Evolutionary conservation across 2,329 filamentous ascomycete genomes (phyloP).

Genomic region (Fusarium brachygibbosum): DNA sequence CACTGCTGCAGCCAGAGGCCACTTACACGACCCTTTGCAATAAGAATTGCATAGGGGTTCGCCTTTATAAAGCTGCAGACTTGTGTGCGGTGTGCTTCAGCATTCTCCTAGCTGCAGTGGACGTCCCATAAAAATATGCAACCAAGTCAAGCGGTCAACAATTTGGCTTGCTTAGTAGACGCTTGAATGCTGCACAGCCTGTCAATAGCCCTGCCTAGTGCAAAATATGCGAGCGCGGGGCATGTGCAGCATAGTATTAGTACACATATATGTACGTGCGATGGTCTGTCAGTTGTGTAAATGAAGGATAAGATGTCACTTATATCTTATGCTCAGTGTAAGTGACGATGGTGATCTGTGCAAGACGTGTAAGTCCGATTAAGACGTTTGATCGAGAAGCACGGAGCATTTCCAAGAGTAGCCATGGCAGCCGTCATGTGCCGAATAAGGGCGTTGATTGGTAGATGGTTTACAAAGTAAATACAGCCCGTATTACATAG

Average conservation of each 20-base stretch:
- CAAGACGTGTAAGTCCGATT: constrained; percentile 36
- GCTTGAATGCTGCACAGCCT: constrained; percentile 42
- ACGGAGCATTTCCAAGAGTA: constrained; percentile 43
- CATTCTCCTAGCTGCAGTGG: constrained; percentile 47
- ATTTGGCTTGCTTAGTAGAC: constrained; percentile 24
- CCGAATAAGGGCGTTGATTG: constrained; percentile 42
- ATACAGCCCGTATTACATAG: background rate
- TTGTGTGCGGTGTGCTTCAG: constrained; percentile 52
- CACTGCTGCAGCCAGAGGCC: constrained; percentile 32
- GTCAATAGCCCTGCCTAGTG: constrained; percentile 43
- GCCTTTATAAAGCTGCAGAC: constrained; percentile 44
- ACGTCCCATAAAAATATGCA: constrained; percentile 53
- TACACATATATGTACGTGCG: background rate
- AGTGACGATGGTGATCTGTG: constrained; percentile 31
- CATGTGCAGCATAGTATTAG: constrained; percentile 26
- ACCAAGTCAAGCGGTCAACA: constrained; percentile 50
- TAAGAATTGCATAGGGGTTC: constrained; percentile 48
- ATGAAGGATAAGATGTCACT: constrained; percentile 4
- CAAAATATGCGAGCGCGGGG: constrained; percentile 40
- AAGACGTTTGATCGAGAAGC: constrained; percentile 36
- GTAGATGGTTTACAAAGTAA: constrained; percentile 20
- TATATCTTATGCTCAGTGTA: constrained; percentile 9
- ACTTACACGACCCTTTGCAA: constrained; percentile 42
- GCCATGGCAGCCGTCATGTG: constrained; percentile 24
- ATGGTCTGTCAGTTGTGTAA: constrained; percentile 7